phyloP scores from a whole-genome alignment of 768 basidiomycete species.

The Lactarius tabidus region DNA sequence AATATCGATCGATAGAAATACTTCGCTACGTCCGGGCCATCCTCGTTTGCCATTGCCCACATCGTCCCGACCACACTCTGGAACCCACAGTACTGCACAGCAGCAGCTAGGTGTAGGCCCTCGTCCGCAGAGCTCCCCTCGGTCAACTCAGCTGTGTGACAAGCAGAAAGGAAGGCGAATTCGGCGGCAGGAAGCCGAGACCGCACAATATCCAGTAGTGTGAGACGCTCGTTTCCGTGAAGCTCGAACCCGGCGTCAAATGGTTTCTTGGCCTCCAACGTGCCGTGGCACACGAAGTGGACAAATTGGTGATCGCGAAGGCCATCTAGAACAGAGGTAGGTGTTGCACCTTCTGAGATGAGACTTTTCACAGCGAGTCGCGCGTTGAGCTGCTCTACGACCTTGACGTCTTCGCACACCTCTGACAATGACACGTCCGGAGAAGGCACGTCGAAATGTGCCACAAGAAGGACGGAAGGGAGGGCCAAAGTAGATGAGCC shows the following conservation, averaged over 20 bases:
- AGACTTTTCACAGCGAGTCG: background rate
- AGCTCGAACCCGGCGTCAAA: background rate
- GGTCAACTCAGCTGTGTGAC: background rate
- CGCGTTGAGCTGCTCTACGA: background rate
- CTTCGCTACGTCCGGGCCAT: background rate
- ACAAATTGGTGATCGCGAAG: background rate
- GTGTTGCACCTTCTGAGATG: background rate
- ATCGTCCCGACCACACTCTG: background rate
- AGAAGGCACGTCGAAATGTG: background rate
- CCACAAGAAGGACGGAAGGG: background rate
- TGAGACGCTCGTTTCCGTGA: background rate
- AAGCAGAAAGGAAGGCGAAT: background rate
- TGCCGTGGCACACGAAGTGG: background rate
- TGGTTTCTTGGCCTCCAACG: background rate
- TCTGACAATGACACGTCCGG: background rate
- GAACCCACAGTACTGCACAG: no score
- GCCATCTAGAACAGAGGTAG: background rate
- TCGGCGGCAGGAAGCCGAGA: background rate
- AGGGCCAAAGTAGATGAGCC: background rate
- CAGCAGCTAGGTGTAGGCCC: no score
- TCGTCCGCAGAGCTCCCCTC: background rate
- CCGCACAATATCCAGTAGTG: background rate
- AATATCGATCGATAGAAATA: background rate
- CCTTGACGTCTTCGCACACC: background rate
- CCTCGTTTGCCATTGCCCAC: background rate